phyloP scores from a whole-genome alignment of 2,329 filamentous ascomycete species.

The Alternaria gansuensis region DNA sequence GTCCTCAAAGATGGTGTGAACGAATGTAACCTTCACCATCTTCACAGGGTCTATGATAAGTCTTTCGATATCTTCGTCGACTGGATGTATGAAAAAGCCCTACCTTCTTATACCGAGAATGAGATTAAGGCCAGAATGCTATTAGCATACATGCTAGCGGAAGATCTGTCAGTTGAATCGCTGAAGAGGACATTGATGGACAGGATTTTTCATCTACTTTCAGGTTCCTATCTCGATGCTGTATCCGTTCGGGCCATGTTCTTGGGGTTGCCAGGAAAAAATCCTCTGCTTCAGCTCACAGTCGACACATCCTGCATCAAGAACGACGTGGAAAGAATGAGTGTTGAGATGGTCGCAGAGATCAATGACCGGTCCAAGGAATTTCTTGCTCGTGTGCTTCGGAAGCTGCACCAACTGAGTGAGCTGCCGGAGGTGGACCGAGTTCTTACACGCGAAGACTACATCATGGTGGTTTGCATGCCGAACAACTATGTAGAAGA shows the following conservation, averaged over 20 bases:
- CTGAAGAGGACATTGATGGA: neutral
- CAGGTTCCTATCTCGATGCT: neutral
- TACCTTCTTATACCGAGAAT: neutral
- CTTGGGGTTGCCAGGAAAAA: neutral
- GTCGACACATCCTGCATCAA: neutral
- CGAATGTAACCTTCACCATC: neutral
- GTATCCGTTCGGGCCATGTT: neutral
- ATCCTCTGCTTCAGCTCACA: neutral
- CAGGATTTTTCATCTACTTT: neutral
- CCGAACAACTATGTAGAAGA: neutral
- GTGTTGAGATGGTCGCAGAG: neutral
- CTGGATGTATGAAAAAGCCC: conserved; percentile 16
- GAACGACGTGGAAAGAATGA: neutral
- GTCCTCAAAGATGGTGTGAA: neutral
- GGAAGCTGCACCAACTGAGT: neutral
- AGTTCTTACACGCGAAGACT: neutral
- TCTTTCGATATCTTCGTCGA: conserved; percentile 16
- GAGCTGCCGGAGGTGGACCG: neutral
- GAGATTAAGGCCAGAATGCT: neutral
- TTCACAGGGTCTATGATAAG: neutral
- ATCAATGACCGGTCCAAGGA: neutral
- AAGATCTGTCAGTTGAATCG: neutral
- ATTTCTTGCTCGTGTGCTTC: neutral
- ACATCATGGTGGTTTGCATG: neutral
- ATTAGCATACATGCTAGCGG: neutral